These are phyloP conservation scores for Lyophyllum decastes DNA, from an alignment of 768 basidiomycete species.

Conservation along the genomic window DNA sequence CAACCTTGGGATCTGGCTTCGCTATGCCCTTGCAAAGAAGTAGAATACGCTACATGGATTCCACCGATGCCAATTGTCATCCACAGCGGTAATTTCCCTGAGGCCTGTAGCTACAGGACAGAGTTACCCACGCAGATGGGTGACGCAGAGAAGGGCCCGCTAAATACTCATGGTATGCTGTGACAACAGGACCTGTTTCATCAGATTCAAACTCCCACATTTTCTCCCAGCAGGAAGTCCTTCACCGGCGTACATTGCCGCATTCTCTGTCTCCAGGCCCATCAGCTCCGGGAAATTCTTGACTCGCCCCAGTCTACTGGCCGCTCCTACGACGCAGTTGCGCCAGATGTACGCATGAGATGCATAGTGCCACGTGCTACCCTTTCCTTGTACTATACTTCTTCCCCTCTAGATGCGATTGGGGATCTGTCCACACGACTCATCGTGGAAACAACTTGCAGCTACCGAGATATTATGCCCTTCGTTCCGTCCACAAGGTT, in stretches of 20 bases:
- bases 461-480: no score
- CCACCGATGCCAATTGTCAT: not conserved
- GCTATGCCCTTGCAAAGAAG: conserved; percentile 1
- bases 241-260: not conserved
- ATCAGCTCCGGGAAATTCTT: not conserved
- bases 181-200: no score
- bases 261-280: not conserved
- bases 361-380: no score
- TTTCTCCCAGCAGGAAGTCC: not conserved
- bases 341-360: no score
- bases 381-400: no score
- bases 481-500: no score
- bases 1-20: conserved; percentile 9
- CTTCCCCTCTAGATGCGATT: no score
- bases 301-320: not conserved
- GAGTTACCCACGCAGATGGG: not conserved
- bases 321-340: no score
- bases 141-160: conserved; percentile 6
- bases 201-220: not conserved
- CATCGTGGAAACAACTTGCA: no score
- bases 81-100: not conserved
- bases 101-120: not conserved
- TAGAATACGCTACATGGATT: not conserved
- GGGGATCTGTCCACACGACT: no score
- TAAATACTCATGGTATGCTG: not conserved